These are phyloP conservation scores for Takashimella koratensis DNA, from an alignment of 1,284 basidiomycete species.

Conservation along the genomic window DNA sequence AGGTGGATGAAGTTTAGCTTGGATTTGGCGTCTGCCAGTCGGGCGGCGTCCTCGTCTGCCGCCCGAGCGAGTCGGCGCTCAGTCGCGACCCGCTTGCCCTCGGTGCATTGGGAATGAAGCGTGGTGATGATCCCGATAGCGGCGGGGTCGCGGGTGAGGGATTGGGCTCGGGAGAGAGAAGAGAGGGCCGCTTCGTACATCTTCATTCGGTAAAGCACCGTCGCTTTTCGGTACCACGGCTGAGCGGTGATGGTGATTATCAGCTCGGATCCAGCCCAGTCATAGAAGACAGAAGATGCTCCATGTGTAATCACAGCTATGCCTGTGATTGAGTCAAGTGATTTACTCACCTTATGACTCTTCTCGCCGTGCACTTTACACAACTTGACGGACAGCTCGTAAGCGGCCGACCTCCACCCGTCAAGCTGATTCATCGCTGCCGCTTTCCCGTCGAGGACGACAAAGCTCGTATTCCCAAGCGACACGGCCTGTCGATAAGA, in stretches of 20 bases:
- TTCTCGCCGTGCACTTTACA: slow-evolving; percentile 23
- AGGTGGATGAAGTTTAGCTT: slow-evolving; percentile 27
- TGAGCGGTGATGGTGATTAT: no score
- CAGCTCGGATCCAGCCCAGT: no score
- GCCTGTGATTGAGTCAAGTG: not conserved
- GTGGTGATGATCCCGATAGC: slow-evolving; percentile 3
- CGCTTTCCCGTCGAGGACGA: slow-evolving; percentile 26
- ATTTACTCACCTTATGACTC: slow-evolving; percentile 14
- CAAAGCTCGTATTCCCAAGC: slow-evolving; percentile 20
- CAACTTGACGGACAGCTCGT: slow-evolving; percentile 21
- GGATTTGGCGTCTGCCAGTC: slow-evolving; percentile 4
- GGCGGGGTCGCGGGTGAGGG: not conserved
- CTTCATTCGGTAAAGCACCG: slow-evolving; percentile 12
- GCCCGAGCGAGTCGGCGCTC: not conserved
- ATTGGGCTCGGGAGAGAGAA: not conserved
- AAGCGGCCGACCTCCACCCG: slow-evolving; percentile 18
- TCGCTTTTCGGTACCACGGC: slow-evolving; percentile 32
- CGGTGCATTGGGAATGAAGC: slow-evolving; percentile 1
- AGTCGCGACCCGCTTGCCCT: not conserved
- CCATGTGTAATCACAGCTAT: no score
- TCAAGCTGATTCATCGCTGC: slow-evolving; percentile 24
- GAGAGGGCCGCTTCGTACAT: slow-evolving; percentile 11
- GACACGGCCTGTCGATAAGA: slow-evolving; percentile 22
- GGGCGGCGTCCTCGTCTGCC: slow-evolving; percentile 2
- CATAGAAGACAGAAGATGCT: no score